Base-by-base conservation (phyloP, 164 flowering plant genomes). In the Dillenia suffruticosa region DNA sequence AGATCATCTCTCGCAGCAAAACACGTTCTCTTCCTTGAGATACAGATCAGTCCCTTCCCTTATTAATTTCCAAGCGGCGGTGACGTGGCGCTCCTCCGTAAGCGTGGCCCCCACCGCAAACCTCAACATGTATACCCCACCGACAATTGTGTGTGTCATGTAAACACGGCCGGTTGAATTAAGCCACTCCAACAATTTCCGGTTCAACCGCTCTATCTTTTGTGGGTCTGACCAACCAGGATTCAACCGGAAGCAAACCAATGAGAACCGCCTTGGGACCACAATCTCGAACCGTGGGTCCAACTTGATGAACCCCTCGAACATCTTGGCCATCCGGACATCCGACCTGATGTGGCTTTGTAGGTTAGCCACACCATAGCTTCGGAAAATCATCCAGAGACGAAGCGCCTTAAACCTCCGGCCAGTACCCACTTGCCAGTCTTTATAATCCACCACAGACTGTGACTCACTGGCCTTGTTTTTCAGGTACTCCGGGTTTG, bases 371-470 rank as follows among this genome's bases (percentile, higher is more conserved):
- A 71, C 72, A 0, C 90, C 92, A 32, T 81, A 75, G 68, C 76
- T 76, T 0, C 86, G 76, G 1, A 84, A 62, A 10, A 84, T 74
- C 12, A 87, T 51, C 92, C 92, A 87, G 4, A 86, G 65, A 19
- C 77, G 66, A 22, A 86, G 67, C 1, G 92, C 70, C 10, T 74
- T 68, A 72, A 86, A 86, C 51, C 75, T 59, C 1, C 86, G 69
- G n/a, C 87, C 76, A 6, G 78, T 63, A 1, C 78, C 81, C 22
- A 86, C 64, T 54, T 87, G 92, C 92, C 89, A 87, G 57, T 87
- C 92, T 57, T 84, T 82, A 56, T 72, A 86, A 47, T 86, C 92
- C 10, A 84, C 80, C 7, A 84, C 88, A 49, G 52, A 51, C 16
- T 72, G 58, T 1, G 76, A 75, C 51, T 81, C 86, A 32, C 74